Evolutionary conservation across 305 asterid genomes (phyloP).

Genomic region (Solanum chacoense): DNA sequence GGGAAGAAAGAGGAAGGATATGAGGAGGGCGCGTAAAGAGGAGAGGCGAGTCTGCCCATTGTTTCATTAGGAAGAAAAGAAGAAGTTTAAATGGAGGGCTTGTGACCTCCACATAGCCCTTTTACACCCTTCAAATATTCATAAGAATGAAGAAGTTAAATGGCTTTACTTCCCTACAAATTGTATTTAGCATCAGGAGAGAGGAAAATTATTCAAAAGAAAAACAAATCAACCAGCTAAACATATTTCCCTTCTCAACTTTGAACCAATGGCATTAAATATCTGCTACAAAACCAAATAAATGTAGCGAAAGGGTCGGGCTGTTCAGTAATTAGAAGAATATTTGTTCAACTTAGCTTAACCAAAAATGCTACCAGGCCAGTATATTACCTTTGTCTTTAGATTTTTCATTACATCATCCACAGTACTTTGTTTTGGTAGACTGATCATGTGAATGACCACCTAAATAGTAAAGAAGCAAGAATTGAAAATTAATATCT

Average conservation of each 20-base stretch:
- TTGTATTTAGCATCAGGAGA: not conserved
- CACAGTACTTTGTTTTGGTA: slow-evolving; percentile 59
- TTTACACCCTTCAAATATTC: not conserved
- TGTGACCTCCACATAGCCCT: not conserved
- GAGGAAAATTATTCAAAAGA: slow-evolving; percentile 5
- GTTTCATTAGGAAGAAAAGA: not conserved
- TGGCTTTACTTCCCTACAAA: not conserved
- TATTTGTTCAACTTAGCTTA: not conserved
- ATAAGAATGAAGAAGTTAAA: not conserved
- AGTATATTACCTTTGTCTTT: slow-evolving; percentile 42
- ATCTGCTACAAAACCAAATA: not conserved
- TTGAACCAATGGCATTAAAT: not conserved
- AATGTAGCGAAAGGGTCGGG: not conserved
- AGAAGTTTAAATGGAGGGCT: not conserved
- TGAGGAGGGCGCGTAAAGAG: not conserved
- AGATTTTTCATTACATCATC: slow-evolving; percentile 59
- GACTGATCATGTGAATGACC: slow-evolving; percentile 37
- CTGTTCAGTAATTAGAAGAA: not conserved
- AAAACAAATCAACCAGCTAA: not conserved
- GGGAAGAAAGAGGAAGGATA: not conserved
- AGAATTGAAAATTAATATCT: slow-evolving; percentile 6
- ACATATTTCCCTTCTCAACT: not conserved
- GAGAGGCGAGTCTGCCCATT: not conserved
- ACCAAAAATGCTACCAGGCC: not conserved
- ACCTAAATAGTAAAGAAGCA: slow-evolving; percentile 22